A percentile compares a stretch with the other conserved stretches of the same genome.
phyloP scores from a whole-genome alignment of 495 filamentous ascomycete species.

The Physcia stellaris region DNA sequence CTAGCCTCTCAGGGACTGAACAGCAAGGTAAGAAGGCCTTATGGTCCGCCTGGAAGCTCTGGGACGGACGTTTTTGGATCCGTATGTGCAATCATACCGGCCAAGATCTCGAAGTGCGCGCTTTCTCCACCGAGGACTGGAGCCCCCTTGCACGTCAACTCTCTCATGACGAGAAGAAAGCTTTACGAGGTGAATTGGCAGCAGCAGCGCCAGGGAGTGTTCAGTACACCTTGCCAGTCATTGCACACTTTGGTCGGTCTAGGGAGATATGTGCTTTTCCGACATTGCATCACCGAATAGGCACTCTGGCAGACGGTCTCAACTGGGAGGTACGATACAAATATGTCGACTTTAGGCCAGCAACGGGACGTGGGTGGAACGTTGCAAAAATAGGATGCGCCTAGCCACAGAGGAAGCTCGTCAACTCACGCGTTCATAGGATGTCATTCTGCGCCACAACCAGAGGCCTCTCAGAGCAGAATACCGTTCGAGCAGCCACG shows the following conservation, averaged over 20 bases:
- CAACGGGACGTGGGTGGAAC: neutral
- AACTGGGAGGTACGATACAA: neutral
- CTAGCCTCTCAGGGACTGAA: constrained; percentile 16
- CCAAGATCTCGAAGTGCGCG: constrained; percentile 29
- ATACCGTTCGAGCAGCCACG: too few species aligned
- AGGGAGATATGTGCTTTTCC: neutral
- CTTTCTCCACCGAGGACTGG: constrained; percentile 36
- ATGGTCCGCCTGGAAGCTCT: constrained; percentile 35
- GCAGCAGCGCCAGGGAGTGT: constrained; percentile 34
- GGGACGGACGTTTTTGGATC: constrained; percentile 80
- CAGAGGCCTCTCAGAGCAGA: too few species aligned
- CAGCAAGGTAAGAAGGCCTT: neutral
- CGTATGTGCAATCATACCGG: constrained; percentile 32
- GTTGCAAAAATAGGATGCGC: neutral
- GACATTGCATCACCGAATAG: neutral
- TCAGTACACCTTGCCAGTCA: constrained; percentile 38
- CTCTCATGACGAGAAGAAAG: constrained; percentile 9
- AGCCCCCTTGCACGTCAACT: constrained; percentile 28
- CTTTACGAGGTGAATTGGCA: constrained; percentile 22
- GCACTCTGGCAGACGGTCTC: neutral
- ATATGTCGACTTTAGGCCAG: neutral
- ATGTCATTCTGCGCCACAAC: too few species aligned
- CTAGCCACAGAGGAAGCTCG: neutral
- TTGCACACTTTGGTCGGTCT: constrained; percentile 7
- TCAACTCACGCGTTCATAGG: too few species aligned